Percentiles rank a stretch among this genome's conserved stretches.
These are phyloP conservation scores for Podospora appendiculata DNA, from an alignment of 495 filamentous ascomycete species.

Conservation along the genomic window DNA sequence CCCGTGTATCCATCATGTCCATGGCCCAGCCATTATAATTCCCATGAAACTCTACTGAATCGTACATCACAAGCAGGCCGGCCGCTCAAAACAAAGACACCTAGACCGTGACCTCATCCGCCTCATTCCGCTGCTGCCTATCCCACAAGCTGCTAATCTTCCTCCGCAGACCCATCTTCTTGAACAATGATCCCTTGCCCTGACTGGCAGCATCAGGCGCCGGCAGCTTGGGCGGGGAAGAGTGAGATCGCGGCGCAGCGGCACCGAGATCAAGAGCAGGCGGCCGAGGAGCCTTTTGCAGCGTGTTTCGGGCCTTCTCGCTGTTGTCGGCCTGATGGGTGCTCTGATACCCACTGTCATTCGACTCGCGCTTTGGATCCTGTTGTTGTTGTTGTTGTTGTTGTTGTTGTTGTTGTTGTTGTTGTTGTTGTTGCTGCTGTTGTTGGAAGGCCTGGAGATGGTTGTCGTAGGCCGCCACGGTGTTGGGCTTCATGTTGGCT, in stretches of 20 bases:
- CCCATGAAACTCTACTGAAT: too few relatives aligned
- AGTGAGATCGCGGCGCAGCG: background rate
- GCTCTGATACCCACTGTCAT: background rate
- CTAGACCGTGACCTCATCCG: too few relatives aligned
- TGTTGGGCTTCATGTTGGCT: background rate
- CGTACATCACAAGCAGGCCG: too few relatives aligned
- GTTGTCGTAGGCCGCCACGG: background rate
- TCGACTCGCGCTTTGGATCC: background rate
- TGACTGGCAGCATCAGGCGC: too few relatives aligned
- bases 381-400: background rate
- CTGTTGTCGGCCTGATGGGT: background rate
- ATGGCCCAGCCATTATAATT: too few relatives aligned
- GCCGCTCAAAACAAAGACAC: too few relatives aligned
- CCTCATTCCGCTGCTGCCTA: background rate
- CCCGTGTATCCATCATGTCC: too few relatives aligned
- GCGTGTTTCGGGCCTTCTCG: background rate
- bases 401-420: background rate
- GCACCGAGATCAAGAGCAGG: background rate
- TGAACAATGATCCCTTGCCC: background rate
- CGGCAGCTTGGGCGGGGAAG: too few relatives aligned
- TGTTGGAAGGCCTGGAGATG: background rate
- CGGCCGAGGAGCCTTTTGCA: background rate
- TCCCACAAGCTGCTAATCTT: conserved; percentile 1
- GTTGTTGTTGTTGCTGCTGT: background rate
- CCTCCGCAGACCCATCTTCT: background rate